Evolutionary conservation across 208 protist species (phyloP).

Genomic region (Trypanosoma brucei): DNA sequence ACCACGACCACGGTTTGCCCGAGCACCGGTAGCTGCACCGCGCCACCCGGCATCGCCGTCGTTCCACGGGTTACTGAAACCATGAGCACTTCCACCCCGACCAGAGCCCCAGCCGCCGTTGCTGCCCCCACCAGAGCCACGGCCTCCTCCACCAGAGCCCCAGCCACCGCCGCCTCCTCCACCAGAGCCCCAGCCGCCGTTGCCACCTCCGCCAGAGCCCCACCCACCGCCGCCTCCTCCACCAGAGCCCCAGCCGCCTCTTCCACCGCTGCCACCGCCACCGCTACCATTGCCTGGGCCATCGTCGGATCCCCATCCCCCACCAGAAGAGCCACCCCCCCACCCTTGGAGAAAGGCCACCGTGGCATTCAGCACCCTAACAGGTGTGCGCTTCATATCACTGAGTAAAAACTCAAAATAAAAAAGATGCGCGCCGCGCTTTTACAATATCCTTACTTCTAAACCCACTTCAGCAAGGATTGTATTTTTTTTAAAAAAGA

Average conservation of each 20-base stretch:
- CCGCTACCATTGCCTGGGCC: constrained; percentile 16
- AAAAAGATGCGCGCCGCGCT: constrained; percentile 1
- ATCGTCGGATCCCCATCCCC: constrained; percentile 28
- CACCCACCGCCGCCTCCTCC: constrained; percentile 16
- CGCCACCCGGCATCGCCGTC: constrained; percentile 23
- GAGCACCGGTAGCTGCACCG: constrained; percentile 23
- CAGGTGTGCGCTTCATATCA: constrained; percentile 44
- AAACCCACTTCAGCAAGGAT: no score
- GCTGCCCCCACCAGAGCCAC: constrained; percentile 20
- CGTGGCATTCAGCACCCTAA: constrained; percentile 29
- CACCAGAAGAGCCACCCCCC: constrained; percentile 32
- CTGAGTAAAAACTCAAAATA: constrained; percentile 8
- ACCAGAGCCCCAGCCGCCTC: background rate
- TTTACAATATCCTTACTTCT: no score
- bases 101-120: constrained; percentile 9
- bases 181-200: constrained; percentile 24
- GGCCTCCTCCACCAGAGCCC: constrained; percentile 24
- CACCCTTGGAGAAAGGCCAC: constrained; percentile 49
- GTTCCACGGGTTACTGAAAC: constrained; percentile 19
- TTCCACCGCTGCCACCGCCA: constrained; percentile 8
- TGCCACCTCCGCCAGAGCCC: constrained; percentile 16
- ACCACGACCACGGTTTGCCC: constrained; percentile 40
- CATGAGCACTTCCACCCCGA: constrained; percentile 26
- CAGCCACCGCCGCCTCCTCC: constrained; percentile 20
- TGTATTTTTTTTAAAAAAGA: no score